Base-by-base conservation (phyloP, 2,329 filamentous ascomycete genomes). In the Aspergillus versicolor region DNA sequence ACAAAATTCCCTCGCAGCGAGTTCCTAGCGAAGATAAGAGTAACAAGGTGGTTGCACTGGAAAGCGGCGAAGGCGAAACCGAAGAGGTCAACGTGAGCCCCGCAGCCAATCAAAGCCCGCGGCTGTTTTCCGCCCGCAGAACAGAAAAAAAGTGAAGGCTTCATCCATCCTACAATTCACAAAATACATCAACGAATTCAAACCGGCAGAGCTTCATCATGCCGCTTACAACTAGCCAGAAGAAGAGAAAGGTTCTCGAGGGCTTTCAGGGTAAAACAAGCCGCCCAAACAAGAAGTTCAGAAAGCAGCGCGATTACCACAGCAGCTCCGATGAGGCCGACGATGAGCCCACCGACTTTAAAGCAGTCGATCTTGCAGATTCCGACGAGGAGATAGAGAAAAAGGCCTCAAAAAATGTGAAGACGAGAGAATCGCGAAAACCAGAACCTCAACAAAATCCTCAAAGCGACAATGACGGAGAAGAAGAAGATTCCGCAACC, bases 231-330 rank as follows among this genome's bases (percentile, higher is more conserved):
- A 67, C 70, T 22, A 68, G 71, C 6, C 53, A 49, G 17, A 80
- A 79, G 70, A 84, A 86, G 66, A 79, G 84, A 69, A 84, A 84
- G 71, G 80, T 83, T 24, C 81, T 85, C 56, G 84, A 88, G 53
- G 81, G 81, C 51, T 79, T 84, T 72, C 77, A 80, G 52, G 81
- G 80, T 45, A 81, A 81, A 65, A 76, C 76, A 49, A 77, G 79
- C 24, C 71, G 76, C 45, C 78, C 80, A 32, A 78, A 79, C 61
- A 84, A 84, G 71, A 84, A 84, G 65, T 80, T 85, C 70, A 85
- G 84, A 72, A 86, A 85, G 71, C 85, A 88, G 70, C 76, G 75
- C 63, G 75, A 79, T 57, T 88, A 89, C 75, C 82, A 88, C 80
- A 87, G 83, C 73, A 74, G 75, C 69, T 87, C 84, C 32, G 83